These are phyloP conservation scores for Emergomyces orientalis DNA, from an alignment of 2,329 filamentous ascomycete genomes.

Conservation along the genomic window DNA sequence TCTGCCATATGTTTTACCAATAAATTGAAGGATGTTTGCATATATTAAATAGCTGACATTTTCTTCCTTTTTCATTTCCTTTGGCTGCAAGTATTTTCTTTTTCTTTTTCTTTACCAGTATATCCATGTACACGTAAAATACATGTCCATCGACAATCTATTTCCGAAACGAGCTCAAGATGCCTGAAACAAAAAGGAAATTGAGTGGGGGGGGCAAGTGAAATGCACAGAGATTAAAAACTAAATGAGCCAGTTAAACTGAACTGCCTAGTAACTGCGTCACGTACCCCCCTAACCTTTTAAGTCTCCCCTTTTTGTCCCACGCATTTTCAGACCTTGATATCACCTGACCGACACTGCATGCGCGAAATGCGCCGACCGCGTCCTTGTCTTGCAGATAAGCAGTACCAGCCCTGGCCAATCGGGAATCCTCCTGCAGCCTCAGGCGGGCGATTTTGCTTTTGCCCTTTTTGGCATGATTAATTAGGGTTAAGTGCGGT, in stretches of 20 bases:
- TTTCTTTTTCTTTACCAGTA: neutral
- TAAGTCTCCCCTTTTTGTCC: neutral
- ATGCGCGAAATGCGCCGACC: neutral
- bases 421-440: neutral
- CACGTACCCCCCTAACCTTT: neutral
- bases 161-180: neutral
- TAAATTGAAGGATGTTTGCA: neutral
- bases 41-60: neutral
- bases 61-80: too few species aligned
- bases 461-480: neutral
- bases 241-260: neutral
- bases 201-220: neutral
- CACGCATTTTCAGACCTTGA: neutral
- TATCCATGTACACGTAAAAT: neutral
- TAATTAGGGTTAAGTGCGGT: neutral
- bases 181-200: neutral
- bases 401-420: neutral
- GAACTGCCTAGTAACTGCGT: neutral
- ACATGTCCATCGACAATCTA: neutral
- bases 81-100: neutral
- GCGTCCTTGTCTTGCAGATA: neutral
- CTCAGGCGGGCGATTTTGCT: neutral
- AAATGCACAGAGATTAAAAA: too few species aligned
- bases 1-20: neutral
- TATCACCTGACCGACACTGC: constrained; percentile 2